Percentiles rank a stretch among this genome's conserved stretches.
Evolutionary conservation across 305 asterid species (phyloP).

Genomic region (Fraxinus ornus): DNA sequence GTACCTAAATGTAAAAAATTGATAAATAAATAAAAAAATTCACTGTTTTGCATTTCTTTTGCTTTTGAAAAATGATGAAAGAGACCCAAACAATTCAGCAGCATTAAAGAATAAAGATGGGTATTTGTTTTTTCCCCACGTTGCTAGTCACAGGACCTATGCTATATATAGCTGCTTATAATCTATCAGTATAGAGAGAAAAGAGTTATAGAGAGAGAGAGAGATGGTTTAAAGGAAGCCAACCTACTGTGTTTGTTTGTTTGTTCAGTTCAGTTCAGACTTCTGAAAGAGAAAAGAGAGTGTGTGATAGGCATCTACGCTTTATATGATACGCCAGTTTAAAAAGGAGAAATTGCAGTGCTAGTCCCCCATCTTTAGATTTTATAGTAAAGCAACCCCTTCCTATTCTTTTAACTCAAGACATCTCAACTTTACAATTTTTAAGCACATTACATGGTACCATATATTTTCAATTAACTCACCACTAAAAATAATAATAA

Average conservation of each 20-base stretch:
- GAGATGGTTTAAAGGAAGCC: slow-evolving; percentile 7
- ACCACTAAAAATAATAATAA: background rate
- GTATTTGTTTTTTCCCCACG: slow-evolving; percentile 23
- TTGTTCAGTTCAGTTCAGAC: slow-evolving; percentile 24
- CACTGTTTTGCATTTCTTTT: slow-evolving; percentile 14
- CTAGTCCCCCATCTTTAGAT: background rate
- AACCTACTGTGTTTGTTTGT: slow-evolving; percentile 28
- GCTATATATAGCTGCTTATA: slow-evolving; percentile 1
- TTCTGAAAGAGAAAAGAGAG: slow-evolving; percentile 24
- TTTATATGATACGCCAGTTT: slow-evolving; percentile 8
- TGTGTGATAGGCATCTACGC: slow-evolving; percentile 14
- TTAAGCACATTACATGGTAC: background rate
- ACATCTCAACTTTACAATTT: background rate
- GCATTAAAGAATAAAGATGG: slow-evolving; percentile 19
- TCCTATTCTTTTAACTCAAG: background rate
- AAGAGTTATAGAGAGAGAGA: background rate
- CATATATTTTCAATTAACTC: background rate
- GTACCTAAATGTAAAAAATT: background rate
- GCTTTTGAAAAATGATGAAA: slow-evolving; percentile 29
- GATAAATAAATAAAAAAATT: slow-evolving; percentile 2
- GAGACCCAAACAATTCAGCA: slow-evolving; percentile 32
- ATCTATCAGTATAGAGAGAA: background rate
- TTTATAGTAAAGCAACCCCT: background rate
- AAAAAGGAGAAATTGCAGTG: background rate
- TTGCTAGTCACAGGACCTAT: slow-evolving; percentile 19